A percentile compares a stretch with the other conserved stretches of the same genome.
phyloP scores from a whole-genome alignment of 805 yeast genomes.

The Starmera pachycereana region DNA sequence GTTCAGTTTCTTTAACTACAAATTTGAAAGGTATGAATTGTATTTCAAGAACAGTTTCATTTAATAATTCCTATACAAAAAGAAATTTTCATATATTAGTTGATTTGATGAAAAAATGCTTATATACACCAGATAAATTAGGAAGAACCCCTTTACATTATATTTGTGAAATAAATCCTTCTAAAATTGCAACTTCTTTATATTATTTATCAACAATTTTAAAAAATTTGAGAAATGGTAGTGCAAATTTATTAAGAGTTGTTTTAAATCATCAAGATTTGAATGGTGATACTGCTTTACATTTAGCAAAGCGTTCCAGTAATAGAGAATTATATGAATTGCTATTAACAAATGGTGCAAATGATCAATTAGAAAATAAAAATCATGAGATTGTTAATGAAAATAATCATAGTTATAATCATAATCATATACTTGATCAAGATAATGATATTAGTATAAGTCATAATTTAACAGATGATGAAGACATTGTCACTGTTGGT shows the following conservation, averaged over 20 bases:
- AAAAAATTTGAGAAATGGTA: slow-evolving; percentile 28
- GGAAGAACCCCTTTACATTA: slow-evolving; percentile 72
- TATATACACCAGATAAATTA: slow-evolving; percentile 60
- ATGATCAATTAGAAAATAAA: slow-evolving; percentile 21
- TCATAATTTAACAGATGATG: neutral
- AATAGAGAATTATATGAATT: slow-evolving; percentile 34
- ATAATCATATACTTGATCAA: neutral
- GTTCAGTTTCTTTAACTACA: slow-evolving; percentile 47
- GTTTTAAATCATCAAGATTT: slow-evolving; percentile 68
- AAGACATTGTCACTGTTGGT: too few species aligned
- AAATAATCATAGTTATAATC: too few species aligned
- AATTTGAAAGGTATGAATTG: slow-evolving; percentile 58
- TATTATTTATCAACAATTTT: slow-evolving; percentile 47
- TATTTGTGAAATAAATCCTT: slow-evolving; percentile 40
- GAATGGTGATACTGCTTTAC: slow-evolving; percentile 79
- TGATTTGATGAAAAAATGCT: slow-evolving; percentile 51
- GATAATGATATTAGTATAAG: neutral
- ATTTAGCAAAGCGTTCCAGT: slow-evolving; percentile 55
- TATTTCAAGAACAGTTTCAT: slow-evolving; percentile 56
- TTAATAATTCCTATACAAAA: slow-evolving; percentile 62
- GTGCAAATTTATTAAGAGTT: slow-evolving; percentile 39
- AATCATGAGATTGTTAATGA: neutral
- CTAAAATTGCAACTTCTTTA: slow-evolving; percentile 37
- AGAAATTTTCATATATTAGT: slow-evolving; percentile 48
- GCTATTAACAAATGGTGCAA: slow-evolving; percentile 35